phyloP scores from a whole-genome alignment of 306 rosid species.

The Rubus idaeus region DNA sequence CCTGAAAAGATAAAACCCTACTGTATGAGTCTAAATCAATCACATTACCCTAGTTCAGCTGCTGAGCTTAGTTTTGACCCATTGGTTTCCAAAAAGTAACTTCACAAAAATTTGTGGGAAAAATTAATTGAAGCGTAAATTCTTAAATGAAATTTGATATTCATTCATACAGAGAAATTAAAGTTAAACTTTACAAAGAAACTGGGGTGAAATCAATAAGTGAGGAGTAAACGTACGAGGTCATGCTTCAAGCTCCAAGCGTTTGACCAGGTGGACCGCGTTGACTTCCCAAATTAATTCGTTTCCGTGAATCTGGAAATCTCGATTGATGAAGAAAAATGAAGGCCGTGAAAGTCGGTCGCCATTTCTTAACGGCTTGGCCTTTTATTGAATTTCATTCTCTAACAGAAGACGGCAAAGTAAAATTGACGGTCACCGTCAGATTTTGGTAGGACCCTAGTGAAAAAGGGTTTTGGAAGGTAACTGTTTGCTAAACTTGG shows the following conservation, averaged over 20 bases:
- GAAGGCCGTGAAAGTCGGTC: not conserved
- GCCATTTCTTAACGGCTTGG: no score
- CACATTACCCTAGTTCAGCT: not conserved
- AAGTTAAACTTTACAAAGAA: not conserved
- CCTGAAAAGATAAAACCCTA: not conserved
- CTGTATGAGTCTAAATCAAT: not conserved
- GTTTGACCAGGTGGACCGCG: not conserved
- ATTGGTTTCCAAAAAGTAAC: no score
- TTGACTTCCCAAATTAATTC: not conserved
- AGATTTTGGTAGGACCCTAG: no score
- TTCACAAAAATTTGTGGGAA: not conserved
- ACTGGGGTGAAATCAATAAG: not conserved
- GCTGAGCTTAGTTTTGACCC: not conserved
- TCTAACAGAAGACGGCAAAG: no score
- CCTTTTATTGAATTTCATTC: no score
- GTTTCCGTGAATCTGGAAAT: not conserved
- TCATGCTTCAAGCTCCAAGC: not conserved
- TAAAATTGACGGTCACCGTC: no score
- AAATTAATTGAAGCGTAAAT: not conserved
- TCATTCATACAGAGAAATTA: not conserved
- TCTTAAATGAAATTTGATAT: not conserved
- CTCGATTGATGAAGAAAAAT: not conserved
- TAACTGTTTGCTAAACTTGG: no score
- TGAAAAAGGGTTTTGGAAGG: no score
- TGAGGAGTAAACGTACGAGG: constrained; percentile 1